Percentiles rank a stretch among this genome's conserved stretches.
Evolutionary conservation across 108 stramenopile species (phyloP).

Genomic region (Bacterosira constricta): DNA sequence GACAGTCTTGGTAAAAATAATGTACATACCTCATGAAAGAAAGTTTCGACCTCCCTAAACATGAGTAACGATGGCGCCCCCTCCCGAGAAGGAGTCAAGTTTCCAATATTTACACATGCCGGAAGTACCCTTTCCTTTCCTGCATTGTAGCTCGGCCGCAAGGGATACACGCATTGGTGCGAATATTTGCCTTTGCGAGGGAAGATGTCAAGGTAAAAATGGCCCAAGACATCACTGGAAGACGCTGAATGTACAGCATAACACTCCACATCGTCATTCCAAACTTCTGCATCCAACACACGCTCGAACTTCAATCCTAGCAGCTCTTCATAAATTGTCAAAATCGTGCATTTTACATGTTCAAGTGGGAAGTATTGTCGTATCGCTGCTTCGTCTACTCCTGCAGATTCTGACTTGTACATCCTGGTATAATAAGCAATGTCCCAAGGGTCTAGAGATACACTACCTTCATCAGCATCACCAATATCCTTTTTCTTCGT

Average conservation of each 20-base stretch:
- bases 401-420: constrained; percentile 14
- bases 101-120: constrained; percentile 21
- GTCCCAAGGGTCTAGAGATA: constrained; percentile 22
- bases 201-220: constrained; percentile 24
- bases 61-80: constrained; percentile 12
- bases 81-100: background rate
- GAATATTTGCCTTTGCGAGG: constrained; percentile 19
- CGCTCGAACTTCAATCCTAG: constrained; percentile 12
- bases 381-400: constrained; percentile 27
- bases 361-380: constrained; percentile 15
- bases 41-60: constrained; percentile 35
- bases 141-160: constrained; percentile 16
- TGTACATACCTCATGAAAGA: constrained; percentile 38
- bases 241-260: constrained; percentile 11
- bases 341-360: constrained; percentile 18
- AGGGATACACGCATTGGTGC: constrained; percentile 28
- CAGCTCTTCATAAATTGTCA: constrained; percentile 14
- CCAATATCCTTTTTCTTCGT: background rate
- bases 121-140: background rate
- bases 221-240: constrained; percentile 1
- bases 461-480: background rate
- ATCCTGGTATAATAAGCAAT: constrained; percentile 10
- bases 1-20: too few species aligned
- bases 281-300: constrained; percentile 13
- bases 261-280: constrained; percentile 29